phyloP scores from a whole-genome alignment of 2,329 filamentous ascomycete species.

The Trematosphaeria pertusa region DNA sequence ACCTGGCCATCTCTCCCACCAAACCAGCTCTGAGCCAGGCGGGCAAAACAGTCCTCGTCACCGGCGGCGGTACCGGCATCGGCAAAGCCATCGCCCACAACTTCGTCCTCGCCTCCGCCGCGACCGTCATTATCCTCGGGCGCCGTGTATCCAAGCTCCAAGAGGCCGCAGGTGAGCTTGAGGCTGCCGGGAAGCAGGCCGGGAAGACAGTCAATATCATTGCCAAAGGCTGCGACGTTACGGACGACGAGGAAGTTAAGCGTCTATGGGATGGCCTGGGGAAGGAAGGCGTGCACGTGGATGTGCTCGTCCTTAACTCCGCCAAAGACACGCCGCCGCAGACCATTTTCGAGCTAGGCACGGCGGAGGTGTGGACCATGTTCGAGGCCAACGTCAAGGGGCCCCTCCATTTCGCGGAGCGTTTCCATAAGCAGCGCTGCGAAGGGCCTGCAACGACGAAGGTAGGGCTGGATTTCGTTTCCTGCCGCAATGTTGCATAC shows the following conservation, averaged over 20 bases:
- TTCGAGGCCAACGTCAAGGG: conserved; percentile 16
- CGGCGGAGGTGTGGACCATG: conserved; percentile 10
- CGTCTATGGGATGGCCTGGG: conserved; percentile 8
- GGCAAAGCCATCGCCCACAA: conserved; percentile 51
- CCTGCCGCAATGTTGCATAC: neutral
- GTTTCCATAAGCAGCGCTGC: conserved; percentile 14
- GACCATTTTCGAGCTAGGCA: conserved; percentile 8
- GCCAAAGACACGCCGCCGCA: conserved; percentile 6
- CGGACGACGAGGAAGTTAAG: conserved; percentile 7
- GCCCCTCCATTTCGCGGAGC: conserved; percentile 9
- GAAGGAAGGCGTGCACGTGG: conserved; percentile 5
- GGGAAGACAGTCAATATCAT: conserved; percentile 6
- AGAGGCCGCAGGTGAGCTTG: conserved; percentile 4
- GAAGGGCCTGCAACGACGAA: conserved; percentile 6
- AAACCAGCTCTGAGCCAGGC: conserved; percentile 26
- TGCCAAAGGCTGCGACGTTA: conserved; percentile 8
- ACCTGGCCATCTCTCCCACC: conserved; percentile 40
- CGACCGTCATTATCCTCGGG: conserved; percentile 52
- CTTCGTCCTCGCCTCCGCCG: conserved; percentile 54
- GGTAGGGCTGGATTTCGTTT: conserved; percentile 4
- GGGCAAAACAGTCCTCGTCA: conserved; percentile 36
- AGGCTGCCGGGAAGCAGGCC: neutral
- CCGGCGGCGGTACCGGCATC: conserved; percentile 54
- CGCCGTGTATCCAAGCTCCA: conserved; percentile 31
- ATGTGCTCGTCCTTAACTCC: conserved; percentile 15